Conservation (phyloP, 495 filamentous ascomycete genomes). For the Penicillium lagena region DNA sequence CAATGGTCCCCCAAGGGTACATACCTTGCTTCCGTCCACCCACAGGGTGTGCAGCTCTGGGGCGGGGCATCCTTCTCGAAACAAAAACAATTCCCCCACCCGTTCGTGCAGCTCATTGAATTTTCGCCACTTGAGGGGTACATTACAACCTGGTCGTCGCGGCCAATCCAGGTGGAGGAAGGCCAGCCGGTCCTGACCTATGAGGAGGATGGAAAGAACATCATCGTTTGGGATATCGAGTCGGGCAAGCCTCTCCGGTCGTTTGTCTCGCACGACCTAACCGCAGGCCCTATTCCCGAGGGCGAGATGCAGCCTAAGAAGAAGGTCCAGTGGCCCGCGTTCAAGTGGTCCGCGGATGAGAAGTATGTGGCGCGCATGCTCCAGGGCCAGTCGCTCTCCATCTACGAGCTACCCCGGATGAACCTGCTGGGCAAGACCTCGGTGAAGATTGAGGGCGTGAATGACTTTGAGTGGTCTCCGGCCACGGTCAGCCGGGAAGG, state of each 20-base stretch:
- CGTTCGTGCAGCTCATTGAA: constrained; percentile 89
- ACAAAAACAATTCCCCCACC: constrained; percentile 88
- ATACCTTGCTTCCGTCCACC: constrained; percentile 88
- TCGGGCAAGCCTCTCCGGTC: constrained; percentile 86
- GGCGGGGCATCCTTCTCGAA: constrained; percentile 83
- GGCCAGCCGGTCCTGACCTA: constrained; percentile 66
- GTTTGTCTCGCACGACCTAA: constrained; percentile 76
- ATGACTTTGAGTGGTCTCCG: constrained; percentile 97
- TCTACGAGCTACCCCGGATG: constrained; percentile 94
- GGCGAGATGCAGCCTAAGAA: constrained; percentile 69
- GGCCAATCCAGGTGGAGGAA: constrained; percentile 86
- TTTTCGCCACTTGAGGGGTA: constrained; percentile 93
- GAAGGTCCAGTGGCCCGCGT: constrained; percentile 96
- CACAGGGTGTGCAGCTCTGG: constrained; percentile 95
- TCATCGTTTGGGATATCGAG: constrained; percentile 95
- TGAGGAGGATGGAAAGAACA: constrained; percentile 98
- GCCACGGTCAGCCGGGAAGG: constrained; percentile 70
- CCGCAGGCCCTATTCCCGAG: constrained; percentile 50
- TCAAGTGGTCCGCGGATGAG: constrained; percentile 98
- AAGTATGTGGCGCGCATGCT: constrained; percentile 92
- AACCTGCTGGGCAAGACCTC: constrained; percentile 79
- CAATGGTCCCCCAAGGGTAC: constrained; percentile 97
- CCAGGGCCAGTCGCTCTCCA: constrained; percentile 80
- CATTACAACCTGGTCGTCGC: constrained; percentile 91
- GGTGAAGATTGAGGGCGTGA: constrained; percentile 91